Evolutionary conservation across 805 yeast genomes (phyloP).

Genomic region (Hanseniaspora valbyensis): DNA sequence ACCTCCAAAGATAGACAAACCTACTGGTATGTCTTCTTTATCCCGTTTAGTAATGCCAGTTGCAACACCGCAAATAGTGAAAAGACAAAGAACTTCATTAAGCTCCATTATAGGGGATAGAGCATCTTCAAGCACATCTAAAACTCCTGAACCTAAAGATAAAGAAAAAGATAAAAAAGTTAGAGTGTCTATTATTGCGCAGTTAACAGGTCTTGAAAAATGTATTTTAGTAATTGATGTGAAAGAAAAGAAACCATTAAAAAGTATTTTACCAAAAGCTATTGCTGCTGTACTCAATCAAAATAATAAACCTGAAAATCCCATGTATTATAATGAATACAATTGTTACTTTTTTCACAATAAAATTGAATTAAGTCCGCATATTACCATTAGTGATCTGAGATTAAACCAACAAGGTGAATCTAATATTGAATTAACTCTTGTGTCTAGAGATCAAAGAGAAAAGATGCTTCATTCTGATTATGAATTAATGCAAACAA

Average conservation of each 20-base stretch:
- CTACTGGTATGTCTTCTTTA: no score
- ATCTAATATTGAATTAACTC: not conserved
- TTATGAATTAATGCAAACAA: not conserved
- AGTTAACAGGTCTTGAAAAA: not conserved
- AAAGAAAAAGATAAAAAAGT: constrained; percentile 3
- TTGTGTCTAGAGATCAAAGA: constrained; percentile 3
- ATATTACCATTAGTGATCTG: constrained; percentile 3
- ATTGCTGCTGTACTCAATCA: not conserved
- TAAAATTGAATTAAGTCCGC: not conserved
- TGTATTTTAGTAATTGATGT: constrained; percentile 6
- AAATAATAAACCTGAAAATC: no score
- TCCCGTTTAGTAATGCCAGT: no score
- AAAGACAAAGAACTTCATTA: not conserved
- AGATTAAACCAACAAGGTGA: not conserved
- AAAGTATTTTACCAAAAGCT: constrained; percentile 3
- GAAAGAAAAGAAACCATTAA: constrained; percentile 3
- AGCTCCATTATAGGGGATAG: not conserved
- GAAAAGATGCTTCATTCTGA: not conserved
- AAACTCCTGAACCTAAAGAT: not conserved
- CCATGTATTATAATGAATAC: not conserved
- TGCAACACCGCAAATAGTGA: not conserved
- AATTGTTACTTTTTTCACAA: constrained; percentile 4
- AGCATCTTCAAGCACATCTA: not conserved
- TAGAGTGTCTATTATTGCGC: constrained; percentile 1
- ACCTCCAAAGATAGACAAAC: not conserved